These are phyloP conservation scores for Asterionellopsis glacialis DNA, from an alignment of 108 stramenopile genomes.

Conservation along the genomic window DNA sequence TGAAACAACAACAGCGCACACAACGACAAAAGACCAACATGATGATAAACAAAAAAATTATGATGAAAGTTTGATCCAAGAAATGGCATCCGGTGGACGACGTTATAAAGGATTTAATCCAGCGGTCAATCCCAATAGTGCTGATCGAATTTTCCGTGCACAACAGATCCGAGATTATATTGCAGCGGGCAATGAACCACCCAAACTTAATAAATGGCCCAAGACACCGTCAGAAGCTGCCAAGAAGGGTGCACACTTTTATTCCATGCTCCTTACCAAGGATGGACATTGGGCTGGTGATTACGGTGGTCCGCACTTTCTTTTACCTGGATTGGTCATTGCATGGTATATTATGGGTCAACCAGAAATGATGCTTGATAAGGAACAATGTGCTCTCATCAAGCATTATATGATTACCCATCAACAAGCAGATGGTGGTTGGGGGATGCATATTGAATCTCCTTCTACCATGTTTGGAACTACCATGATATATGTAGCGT, in stretches of 20 bases:
- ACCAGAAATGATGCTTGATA: slow-evolving; percentile 55
- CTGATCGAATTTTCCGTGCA: slow-evolving; percentile 69
- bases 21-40: slow-evolving; percentile 7
- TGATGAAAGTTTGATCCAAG: slow-evolving; percentile 29
- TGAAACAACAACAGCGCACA: neutral
- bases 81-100: slow-evolving; percentile 63
- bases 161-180: slow-evolving; percentile 75
- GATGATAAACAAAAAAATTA: neutral
- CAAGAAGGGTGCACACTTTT: slow-evolving; percentile 71
- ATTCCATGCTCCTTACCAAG: slow-evolving; percentile 74
- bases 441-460: slow-evolving; percentile 98
- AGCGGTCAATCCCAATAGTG: slow-evolving; percentile 71
- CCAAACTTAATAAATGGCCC: slow-evolving; percentile 14
- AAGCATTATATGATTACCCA: slow-evolving; percentile 87
- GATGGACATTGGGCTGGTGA: slow-evolving; percentile 97
- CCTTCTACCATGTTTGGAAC: slow-evolving; percentile 98
- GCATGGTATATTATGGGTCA: slow-evolving; percentile 83
- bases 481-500: slow-evolving; percentile 84
- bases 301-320: slow-evolving; percentile 98
- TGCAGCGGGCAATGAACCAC: slow-evolving; percentile 25
- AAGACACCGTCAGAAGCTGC: slow-evolving; percentile 54
- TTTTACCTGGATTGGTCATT: slow-evolving; percentile 93
- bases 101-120: slow-evolving; percentile 55
- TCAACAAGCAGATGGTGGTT: slow-evolving; percentile 97
- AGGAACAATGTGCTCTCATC: slow-evolving; percentile 59